Evolutionary conservation across 2,329 filamentous ascomycete species (phyloP), one percentile per base, ranked within the genome.

Genomic region (Beauveria scarabaeidicola): DNA sequence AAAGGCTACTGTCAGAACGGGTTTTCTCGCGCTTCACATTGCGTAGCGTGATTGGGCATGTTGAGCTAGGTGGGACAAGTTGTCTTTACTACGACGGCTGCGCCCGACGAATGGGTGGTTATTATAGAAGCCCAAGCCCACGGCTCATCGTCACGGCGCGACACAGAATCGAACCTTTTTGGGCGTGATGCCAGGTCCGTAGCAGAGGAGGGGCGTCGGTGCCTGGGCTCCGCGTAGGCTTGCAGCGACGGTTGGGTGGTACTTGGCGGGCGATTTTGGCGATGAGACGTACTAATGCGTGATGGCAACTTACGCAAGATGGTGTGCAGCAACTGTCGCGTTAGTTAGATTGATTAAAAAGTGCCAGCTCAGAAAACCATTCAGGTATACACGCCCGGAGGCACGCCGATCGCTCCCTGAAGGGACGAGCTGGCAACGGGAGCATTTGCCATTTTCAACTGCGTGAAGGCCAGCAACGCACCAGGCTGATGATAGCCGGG

Each of bases 321-420:
- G 53, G 53, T 56, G 53, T 56, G 53, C 43, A 43, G 46, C 43
- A 27, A 27, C 53, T 56, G 53, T 40, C 43, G 40, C 25, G 47
- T 41, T 27, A 17, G 44, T 36, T 27, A 21, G 15, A n/a, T 38
- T 23, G 23, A 11, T 38, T 9, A n/a, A 44, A 13, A 23, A 32
- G 36, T 52, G 56, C 56, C 56, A 59, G 40, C 56, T 46, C 47
- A 47, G 40, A 36, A 48, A 10, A 59, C 48, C 10, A 13, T 46
- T 59, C 52, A 25, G 38, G 55, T 52, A 52, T 47, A 43, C 17
- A 52, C 8, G 38, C 38, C 56, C 48, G 56, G 25, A 23, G 27
- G 43, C 38, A 13, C 17, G 56, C 38, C 48, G 56, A 59, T 59
- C 56, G 19, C 56, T 44, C 29, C 48, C 48, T 46, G 19, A 59